Evolutionary conservation across 345 rosid species (phyloP).

Genomic region (Eucalyptus pumila): DNA sequence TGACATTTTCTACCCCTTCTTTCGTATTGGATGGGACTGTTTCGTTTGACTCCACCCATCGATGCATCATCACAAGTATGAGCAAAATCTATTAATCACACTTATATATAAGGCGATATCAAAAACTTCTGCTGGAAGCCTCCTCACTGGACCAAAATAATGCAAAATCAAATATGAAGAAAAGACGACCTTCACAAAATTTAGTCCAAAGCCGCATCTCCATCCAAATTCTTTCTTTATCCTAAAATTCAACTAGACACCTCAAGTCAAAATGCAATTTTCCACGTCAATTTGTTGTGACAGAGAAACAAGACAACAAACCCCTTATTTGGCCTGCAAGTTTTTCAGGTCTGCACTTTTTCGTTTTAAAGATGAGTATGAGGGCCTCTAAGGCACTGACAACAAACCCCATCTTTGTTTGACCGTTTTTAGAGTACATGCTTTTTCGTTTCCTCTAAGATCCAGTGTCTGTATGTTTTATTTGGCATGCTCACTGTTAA

Average conservation of each 20-base stretch:
- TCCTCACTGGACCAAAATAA: neutral
- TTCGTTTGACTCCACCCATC: neutral
- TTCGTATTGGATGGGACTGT: neutral
- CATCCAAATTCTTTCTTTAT: neutral
- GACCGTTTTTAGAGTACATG: neutral
- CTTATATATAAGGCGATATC: neutral
- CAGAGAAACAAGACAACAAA: neutral
- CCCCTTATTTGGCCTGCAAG: neutral
- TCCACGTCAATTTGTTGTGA: no score
- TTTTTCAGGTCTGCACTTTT: constrained; percentile 42
- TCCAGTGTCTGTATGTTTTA: constrained; percentile 3
- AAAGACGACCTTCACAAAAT: neutral
- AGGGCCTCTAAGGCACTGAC: constrained; percentile 21
- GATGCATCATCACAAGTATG: no score
- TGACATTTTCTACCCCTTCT: no score
- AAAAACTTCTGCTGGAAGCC: no score
- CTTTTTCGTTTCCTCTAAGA: constrained; percentile 22
- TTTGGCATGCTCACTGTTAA: neutral
- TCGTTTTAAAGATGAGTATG: neutral
- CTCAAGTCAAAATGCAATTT: neutral
- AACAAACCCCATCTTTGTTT: no score
- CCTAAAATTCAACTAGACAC: neutral
- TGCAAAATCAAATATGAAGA: neutral
- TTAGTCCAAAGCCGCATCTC: neutral
- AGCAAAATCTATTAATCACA: neutral